A percentile compares a stretch with the other conserved stretches of the same genome.
phyloP scores from a whole-genome alignment of 352 stramenopile species.

The Aphanomyces invadans region DNA sequence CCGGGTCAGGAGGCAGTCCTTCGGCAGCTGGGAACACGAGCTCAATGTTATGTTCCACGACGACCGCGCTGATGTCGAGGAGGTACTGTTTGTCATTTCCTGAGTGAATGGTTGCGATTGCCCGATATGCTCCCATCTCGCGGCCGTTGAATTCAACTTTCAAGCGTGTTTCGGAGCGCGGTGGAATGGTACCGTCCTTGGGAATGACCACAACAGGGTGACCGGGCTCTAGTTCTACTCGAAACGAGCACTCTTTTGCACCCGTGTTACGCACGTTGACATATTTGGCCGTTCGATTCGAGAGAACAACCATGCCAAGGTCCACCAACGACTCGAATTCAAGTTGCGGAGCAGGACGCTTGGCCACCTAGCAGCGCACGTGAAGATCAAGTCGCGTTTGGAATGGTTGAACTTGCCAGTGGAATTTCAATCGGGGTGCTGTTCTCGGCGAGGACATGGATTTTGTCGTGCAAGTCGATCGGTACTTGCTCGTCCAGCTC shows the following conservation, averaged over 20 bases:
- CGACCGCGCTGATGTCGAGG: slow-evolving; percentile 64
- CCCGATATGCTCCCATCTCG: slow-evolving; percentile 23
- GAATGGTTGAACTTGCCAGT: slow-evolving; percentile 32
- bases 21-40: slow-evolving; percentile 42
- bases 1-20: slow-evolving; percentile 32
- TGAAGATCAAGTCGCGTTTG: too few species aligned
- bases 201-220: slow-evolving; percentile 33
- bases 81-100: slow-evolving; percentile 28
- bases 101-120: slow-evolving; percentile 3
- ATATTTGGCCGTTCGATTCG: slow-evolving; percentile 42
- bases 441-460: slow-evolving; percentile 56
- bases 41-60: slow-evolving; percentile 84
- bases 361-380: slow-evolving; percentile 33
- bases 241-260: slow-evolving; percentile 34
- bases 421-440: slow-evolving; percentile 49
- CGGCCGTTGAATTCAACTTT: slow-evolving; percentile 21
- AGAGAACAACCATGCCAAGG: slow-evolving; percentile 55
- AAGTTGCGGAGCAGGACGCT: slow-evolving; percentile 44
- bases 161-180: slow-evolving; percentile 24
- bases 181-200: slow-evolving; percentile 28
- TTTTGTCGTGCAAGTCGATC: slow-evolving; percentile 39
- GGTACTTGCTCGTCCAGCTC: slow-evolving; percentile 19
- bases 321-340: slow-evolving; percentile 52
- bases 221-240: slow-evolving; percentile 35
- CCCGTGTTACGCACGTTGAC: slow-evolving; percentile 51